Conservation (phyloP, 2,329 filamentous ascomycete species). For the Scopulariopsis brevicaulis region DNA sequence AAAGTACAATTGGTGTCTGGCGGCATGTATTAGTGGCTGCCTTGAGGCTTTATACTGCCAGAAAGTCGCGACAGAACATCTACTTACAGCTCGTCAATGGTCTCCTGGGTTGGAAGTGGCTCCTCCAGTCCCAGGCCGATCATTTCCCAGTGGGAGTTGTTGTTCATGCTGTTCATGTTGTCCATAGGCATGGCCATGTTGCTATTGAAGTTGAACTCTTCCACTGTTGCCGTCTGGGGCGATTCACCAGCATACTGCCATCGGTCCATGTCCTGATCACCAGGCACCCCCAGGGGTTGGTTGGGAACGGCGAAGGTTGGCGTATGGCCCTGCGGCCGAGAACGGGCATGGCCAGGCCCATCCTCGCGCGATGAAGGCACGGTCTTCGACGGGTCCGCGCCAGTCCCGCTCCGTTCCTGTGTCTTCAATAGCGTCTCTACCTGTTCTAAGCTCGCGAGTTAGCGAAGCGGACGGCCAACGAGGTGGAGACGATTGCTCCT, state of each 20-base stretch:
- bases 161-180: slow-evolving; percentile 29
- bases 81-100: slow-evolving; percentile 69
- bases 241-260: slow-evolving; percentile 47
- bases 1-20: slow-evolving; percentile 74
- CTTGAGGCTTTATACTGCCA: not conserved
- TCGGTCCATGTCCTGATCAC: slow-evolving; percentile 36
- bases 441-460: slow-evolving; percentile 50
- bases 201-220: slow-evolving; percentile 47
- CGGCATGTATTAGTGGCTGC: not conserved
- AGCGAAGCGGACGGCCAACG: not conserved
- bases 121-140: slow-evolving; percentile 48
- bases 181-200: slow-evolving; percentile 38
- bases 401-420: slow-evolving; percentile 43
- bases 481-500: slow-evolving; percentile 18
- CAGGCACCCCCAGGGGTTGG: slow-evolving; percentile 31
- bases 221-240: slow-evolving; percentile 32
- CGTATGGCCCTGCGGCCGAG: slow-evolving; percentile 17
- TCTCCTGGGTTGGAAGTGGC: slow-evolving; percentile 45
- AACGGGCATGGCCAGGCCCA: slow-evolving; percentile 9
- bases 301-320: slow-evolving; percentile 14
- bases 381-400: slow-evolving; percentile 15
- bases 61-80: not conserved
- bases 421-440: slow-evolving; percentile 85
- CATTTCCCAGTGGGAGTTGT: slow-evolving; percentile 69
- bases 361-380: not conserved